Evolutionary conservation across 208 protist genomes (phyloP).

Genomic region (Crithidia mellificae): DNA sequence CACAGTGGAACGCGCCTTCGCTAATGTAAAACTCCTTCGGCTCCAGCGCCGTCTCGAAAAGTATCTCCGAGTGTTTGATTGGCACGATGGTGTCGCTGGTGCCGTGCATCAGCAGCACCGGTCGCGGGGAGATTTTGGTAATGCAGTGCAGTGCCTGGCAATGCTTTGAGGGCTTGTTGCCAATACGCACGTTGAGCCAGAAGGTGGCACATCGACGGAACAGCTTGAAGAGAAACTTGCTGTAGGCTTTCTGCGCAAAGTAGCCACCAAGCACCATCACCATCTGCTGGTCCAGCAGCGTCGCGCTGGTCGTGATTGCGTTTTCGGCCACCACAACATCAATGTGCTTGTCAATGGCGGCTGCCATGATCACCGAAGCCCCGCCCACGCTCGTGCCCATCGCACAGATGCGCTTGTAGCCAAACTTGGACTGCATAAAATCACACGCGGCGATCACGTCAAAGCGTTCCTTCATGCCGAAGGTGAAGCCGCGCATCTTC

Average conservation of each 20-base stretch:
- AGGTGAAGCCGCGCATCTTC: conserved; percentile 83
- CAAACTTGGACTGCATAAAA: conserved; percentile 67
- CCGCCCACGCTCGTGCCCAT: conserved; percentile 91
- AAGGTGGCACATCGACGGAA: conserved; percentile 70
- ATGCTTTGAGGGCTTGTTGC: conserved; percentile 82
- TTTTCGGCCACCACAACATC: conserved; percentile 91
- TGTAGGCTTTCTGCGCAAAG: conserved; percentile 62
- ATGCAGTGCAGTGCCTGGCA: conserved; percentile 88
- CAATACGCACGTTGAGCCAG: conserved; percentile 86
- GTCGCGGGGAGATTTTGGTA: conserved; percentile 68
- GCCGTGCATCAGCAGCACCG: conserved; percentile 91
- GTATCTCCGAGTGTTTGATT: conserved; percentile 72
- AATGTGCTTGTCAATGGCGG: conserved; percentile 83
- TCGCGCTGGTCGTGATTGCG: conserved; percentile 81
- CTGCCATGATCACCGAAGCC: conserved; percentile 89
- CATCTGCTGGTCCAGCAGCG: conserved; percentile 81
- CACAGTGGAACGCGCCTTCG: conserved; percentile 86
- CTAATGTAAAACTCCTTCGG: conserved; percentile 90
- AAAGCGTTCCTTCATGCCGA: conserved; percentile 88
- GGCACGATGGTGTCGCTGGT: conserved; percentile 87
- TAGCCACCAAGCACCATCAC: conserved; percentile 72
- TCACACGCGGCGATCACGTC: conserved; percentile 85
- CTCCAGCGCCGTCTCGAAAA: conserved; percentile 79
- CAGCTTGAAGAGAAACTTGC: conserved; percentile 60
- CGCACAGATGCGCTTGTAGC: conserved; percentile 73